These are phyloP conservation scores for Hymenoscyphus infarciens DNA, from an alignment of 2,329 filamentous ascomycete species.

Conservation along the genomic window DNA sequence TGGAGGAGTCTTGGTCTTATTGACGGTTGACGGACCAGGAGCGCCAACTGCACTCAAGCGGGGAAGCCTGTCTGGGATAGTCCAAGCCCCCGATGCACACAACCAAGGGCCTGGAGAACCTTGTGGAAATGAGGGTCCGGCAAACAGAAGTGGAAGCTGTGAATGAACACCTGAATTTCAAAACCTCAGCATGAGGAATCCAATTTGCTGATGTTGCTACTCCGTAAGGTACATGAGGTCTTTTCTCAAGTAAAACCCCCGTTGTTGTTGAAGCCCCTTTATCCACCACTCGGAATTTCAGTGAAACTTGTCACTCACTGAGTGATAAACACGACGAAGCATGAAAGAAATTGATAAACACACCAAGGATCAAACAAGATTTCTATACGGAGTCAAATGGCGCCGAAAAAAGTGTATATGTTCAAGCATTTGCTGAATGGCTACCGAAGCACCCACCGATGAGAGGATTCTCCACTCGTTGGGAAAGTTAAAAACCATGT, in stretches of 20 bases:
- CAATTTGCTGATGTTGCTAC: background rate
- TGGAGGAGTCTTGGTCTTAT: conserved; percentile 1
- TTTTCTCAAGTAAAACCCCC: background rate
- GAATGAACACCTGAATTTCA: background rate
- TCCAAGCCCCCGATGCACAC: background rate
- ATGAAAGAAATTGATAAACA: no score
- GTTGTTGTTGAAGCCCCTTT: background rate
- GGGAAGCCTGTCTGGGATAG: background rate
- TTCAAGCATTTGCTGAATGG: no score
- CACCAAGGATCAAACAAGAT: no score
- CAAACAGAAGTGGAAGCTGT: background rate
- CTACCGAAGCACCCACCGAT: no score
- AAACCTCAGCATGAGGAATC: background rate
- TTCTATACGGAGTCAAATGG: no score
- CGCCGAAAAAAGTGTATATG: no score
- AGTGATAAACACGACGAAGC: background rate
- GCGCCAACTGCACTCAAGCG: background rate
- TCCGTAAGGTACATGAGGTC: background rate
- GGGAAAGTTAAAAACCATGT: no score
- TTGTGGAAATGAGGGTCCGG: background rate
- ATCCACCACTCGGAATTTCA: background rate
- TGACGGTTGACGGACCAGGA: background rate
- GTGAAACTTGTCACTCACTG: background rate
- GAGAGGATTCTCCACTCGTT: no score
- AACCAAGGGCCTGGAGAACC: background rate